Evolutionary conservation across 345 rosid species (phyloP).

Genomic region (Linum trigynum): DNA sequence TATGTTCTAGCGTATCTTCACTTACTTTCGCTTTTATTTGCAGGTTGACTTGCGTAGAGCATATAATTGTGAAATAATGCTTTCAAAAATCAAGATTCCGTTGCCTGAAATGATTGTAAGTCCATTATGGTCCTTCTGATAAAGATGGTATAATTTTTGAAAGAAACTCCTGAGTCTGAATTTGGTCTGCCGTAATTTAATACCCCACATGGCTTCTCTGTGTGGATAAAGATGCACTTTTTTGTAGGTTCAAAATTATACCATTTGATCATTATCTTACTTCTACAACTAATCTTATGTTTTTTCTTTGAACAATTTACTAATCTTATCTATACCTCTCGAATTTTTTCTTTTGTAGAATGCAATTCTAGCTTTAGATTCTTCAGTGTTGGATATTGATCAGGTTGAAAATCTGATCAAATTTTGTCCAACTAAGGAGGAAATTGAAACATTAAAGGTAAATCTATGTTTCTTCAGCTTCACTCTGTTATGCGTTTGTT

Average conservation of each 20-base stretch:
- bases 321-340: too few relatives aligned
- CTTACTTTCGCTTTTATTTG: constrained; percentile 17
- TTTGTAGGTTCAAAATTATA: background rate
- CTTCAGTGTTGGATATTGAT: constrained; percentile 75
- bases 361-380: constrained; percentile 88
- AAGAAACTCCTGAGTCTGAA: background rate
- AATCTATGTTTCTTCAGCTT: constrained; percentile 3
- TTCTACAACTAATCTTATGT: too few relatives aligned
- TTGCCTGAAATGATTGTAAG: constrained; percentile 94
- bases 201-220: background rate
- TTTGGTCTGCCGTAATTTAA: background rate
- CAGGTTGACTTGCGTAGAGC: constrained; percentile 97
- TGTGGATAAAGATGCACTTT: background rate
- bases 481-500: background rate
- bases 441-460: constrained; percentile 84
- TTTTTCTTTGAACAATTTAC: background rate
- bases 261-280: too few relatives aligned
- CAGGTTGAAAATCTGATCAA: constrained; percentile 98
- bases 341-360: constrained; percentile 33
- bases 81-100: constrained; percentile 86
- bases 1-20: background rate
- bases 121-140: constrained; percentile 13
- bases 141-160: too few relatives aligned
- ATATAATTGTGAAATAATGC: constrained; percentile 98
- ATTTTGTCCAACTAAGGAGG: constrained; percentile 96